Conservation (phyloP, 192 early-diverging fungal species). For the Coemansia sp. region DNA sequence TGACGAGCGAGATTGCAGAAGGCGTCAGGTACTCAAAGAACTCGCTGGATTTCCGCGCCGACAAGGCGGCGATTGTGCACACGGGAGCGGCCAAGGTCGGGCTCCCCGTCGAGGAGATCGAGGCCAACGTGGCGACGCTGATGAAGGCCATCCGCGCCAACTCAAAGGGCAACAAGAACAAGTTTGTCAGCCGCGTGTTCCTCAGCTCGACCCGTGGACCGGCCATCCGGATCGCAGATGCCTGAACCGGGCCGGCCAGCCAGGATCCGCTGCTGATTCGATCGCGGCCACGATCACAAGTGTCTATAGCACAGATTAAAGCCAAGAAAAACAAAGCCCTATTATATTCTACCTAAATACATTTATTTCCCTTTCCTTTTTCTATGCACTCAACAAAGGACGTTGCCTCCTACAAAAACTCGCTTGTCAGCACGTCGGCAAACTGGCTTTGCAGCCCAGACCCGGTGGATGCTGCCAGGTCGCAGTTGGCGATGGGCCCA, state of each 20-base stretch:
- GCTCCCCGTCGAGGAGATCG: constrained; percentile 33
- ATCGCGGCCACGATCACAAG: too few species aligned
- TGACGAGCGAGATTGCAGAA: constrained; percentile 69
- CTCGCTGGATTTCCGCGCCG: constrained; percentile 71
- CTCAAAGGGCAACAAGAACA: constrained; percentile 41
- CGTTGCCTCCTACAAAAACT: too few species aligned
- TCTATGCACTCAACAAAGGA: background rate
- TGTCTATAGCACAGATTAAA: too few species aligned
- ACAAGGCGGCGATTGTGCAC: constrained; percentile 70
- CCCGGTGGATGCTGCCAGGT: too few species aligned
- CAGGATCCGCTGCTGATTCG: too few species aligned
- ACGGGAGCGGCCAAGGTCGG: constrained; percentile 49
- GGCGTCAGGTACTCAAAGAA: constrained; percentile 63
- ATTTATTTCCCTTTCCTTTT: background rate
- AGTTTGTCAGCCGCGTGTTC: constrained; percentile 59
- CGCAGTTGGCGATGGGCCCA: too few species aligned
- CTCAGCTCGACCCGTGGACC: constrained; percentile 69
- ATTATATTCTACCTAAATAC: background rate
- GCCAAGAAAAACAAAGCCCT: background rate
- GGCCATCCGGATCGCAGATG: constrained; percentile 58
- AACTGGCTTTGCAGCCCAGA: too few species aligned
- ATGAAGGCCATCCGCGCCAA: constrained; percentile 60
- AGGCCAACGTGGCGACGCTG: constrained; percentile 56
- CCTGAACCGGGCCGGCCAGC: too few species aligned
- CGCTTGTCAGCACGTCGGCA: too few species aligned